Conservation (phyloP, 495 filamentous ascomycete species). For the Amphirosellinia nigrospora region DNA sequence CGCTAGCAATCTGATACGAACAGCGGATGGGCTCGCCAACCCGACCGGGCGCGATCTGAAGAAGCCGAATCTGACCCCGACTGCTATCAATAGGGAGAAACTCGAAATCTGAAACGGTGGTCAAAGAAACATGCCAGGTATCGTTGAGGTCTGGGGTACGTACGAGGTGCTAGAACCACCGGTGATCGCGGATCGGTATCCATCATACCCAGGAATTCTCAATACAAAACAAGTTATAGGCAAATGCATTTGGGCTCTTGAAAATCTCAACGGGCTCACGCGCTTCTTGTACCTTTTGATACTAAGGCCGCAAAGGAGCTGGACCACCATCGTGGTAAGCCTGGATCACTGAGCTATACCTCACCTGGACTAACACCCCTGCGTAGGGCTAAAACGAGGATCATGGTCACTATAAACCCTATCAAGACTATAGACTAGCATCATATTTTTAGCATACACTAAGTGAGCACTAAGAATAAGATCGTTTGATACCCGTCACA, state of each 20-base stretch:
- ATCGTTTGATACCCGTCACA: background rate
- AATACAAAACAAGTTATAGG: background rate
- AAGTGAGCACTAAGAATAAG: background rate
- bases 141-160: background rate
- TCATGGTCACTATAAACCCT: background rate
- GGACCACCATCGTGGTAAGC: background rate
- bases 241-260: background rate
- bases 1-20: slow-evolving; percentile 12
- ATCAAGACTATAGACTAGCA: background rate
- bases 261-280: too few species aligned
- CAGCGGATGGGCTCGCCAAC: slow-evolving; percentile 26
- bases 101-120: background rate
- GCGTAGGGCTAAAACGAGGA: background rate
- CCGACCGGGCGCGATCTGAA: slow-evolving; percentile 26
- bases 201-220: background rate
- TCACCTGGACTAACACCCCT: background rate
- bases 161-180: slow-evolving; percentile 17
- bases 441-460: background rate
- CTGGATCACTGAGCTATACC: background rate
- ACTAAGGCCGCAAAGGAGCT: background rate
- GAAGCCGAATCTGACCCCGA: slow-evolving; percentile 26
- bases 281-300: background rate
- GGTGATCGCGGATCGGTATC: slow-evolving; percentile 21
- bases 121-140: background rate
- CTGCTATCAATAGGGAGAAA: slow-evolving; percentile 23